These are phyloP conservation scores for Trichoderma asperelloides DNA, from an alignment of 495 filamentous ascomycete genomes.

Conservation along the genomic window DNA sequence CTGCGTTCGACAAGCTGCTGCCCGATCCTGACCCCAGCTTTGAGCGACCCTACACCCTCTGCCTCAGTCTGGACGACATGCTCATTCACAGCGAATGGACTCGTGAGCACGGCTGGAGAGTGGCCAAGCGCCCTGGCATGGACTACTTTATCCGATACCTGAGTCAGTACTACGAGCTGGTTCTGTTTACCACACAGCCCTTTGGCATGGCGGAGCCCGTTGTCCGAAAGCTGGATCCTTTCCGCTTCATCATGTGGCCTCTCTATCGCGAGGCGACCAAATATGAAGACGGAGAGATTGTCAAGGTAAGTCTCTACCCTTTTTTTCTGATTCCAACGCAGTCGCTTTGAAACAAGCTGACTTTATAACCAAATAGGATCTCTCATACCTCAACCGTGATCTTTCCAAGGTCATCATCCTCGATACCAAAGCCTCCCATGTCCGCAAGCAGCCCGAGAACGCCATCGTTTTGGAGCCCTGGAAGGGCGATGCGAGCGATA, in stretches of 20 bases:
- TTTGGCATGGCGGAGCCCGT: constrained; percentile 75
- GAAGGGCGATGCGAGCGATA: constrained; percentile 74
- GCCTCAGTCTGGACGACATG: constrained; percentile 86
- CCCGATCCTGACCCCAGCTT: constrained; percentile 77
- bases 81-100: constrained; percentile 91
- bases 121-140: constrained; percentile 88
- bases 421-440: constrained; percentile 75
- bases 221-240: constrained; percentile 91
- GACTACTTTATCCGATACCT: constrained; percentile 97
- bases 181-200: constrained; percentile 84
- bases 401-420: constrained; percentile 89
- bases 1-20: constrained; percentile 86
- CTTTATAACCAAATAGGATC: constrained; percentile 50
- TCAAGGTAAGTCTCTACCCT: constrained; percentile 60
- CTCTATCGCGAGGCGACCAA: constrained; percentile 89
- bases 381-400: constrained; percentile 91
- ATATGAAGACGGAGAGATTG: constrained; percentile 89
- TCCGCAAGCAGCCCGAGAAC: constrained; percentile 82
- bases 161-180: constrained; percentile 94
- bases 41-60: constrained; percentile 84
- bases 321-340: too few relatives aligned
- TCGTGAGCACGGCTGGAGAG: constrained; percentile 87
- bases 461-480: constrained; percentile 85
- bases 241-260: constrained; percentile 89
- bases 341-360: neutral